Conservation (phyloP, 192 early-diverging fungal genomes). For the Gamsiella multidivaricata region DNA sequence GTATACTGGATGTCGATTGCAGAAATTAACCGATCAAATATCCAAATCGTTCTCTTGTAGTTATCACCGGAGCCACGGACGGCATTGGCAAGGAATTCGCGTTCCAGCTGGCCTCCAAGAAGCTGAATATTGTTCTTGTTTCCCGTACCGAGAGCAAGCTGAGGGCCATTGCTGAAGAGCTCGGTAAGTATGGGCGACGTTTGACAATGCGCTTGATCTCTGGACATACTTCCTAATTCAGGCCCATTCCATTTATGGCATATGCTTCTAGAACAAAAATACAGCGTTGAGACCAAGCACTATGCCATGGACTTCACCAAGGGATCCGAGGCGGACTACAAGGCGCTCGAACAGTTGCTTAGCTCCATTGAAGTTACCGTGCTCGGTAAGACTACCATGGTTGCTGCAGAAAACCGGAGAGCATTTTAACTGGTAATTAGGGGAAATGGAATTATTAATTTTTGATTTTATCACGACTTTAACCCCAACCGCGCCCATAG, state of each 20-base stretch:
- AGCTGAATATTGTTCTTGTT: conserved; percentile 87
- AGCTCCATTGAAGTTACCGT: conserved; percentile 67
- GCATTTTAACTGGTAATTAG: conserved; percentile 22
- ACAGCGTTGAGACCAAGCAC: conserved; percentile 71
- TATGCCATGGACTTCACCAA: conserved; percentile 86
- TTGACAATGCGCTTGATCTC: too few species aligned
- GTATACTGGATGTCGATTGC: not conserved
- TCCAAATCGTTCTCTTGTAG: conserved; percentile 32
- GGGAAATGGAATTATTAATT: conserved; percentile 25
- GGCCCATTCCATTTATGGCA: too few species aligned
- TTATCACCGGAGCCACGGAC: conserved; percentile 96
- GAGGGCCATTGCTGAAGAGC: conserved; percentile 74
- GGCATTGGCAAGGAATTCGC: conserved; percentile 97
- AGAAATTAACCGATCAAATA: not conserved
- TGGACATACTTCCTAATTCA: too few species aligned
- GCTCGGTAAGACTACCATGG: conserved; percentile 63
- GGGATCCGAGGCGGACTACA: conserved; percentile 72
- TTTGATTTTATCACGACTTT: not conserved
- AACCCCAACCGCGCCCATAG: conserved; percentile 48
- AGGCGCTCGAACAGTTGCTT: conserved; percentile 68
- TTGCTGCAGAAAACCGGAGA: too few species aligned
- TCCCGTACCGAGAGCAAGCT: conserved; percentile 88
- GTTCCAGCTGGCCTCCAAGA: conserved; percentile 84
- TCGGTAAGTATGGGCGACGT: conserved; percentile 60
- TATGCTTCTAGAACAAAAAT: conserved; percentile 59